Evolutionary conservation across 1,284 basidiomycete species (phyloP).

Genomic region (Quambalaria eucalypti): DNA sequence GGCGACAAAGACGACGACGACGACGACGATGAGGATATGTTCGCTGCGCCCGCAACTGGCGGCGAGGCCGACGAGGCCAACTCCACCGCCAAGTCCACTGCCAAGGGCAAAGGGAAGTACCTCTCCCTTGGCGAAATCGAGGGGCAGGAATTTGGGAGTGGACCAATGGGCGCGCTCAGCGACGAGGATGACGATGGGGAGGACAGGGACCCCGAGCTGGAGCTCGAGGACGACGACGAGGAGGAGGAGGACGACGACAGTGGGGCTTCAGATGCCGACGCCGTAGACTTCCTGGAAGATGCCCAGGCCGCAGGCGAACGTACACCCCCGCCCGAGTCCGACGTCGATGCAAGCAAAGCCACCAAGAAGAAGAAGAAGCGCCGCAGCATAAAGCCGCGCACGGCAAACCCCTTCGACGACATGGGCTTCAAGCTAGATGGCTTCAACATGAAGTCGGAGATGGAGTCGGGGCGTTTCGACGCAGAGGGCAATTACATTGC

Average conservation of each 20-base stretch:
- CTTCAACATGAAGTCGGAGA: conserved; percentile 98
- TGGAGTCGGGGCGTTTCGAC: conserved; percentile 92
- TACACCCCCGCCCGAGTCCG: conserved; percentile 24
- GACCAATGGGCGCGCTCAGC: conserved; percentile 11
- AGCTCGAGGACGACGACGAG: conserved; percentile 28
- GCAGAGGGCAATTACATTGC: conserved; percentile 79
- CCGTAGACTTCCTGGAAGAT: conserved; percentile 11
- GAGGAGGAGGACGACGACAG: conserved; percentile 9
- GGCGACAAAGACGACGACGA: conserved; percentile 5
- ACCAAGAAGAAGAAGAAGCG: conserved; percentile 6
- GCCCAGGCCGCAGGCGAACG: conserved; percentile 28
- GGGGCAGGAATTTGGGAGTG: conserved; percentile 39
- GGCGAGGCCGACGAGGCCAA: conserved; percentile 12
- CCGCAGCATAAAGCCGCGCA: not conserved
- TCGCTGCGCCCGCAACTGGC: conserved; percentile 51
- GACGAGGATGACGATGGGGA: conserved; percentile 27
- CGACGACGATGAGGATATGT: conserved; percentile 68
- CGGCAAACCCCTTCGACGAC: not conserved
- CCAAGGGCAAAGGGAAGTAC: conserved; percentile 5
- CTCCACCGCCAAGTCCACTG: conserved; percentile 4
- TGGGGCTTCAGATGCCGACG: conserved; percentile 12
- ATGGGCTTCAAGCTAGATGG: conserved; percentile 89
- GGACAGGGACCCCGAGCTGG: conserved; percentile 32
- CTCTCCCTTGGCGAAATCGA: conserved; percentile 70
- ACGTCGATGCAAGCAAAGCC: conserved; percentile 7